These are phyloP conservation scores for Coriaria nepalensis DNA, from an alignment of 306 rosid genomes.

Conservation along the genomic window DNA sequence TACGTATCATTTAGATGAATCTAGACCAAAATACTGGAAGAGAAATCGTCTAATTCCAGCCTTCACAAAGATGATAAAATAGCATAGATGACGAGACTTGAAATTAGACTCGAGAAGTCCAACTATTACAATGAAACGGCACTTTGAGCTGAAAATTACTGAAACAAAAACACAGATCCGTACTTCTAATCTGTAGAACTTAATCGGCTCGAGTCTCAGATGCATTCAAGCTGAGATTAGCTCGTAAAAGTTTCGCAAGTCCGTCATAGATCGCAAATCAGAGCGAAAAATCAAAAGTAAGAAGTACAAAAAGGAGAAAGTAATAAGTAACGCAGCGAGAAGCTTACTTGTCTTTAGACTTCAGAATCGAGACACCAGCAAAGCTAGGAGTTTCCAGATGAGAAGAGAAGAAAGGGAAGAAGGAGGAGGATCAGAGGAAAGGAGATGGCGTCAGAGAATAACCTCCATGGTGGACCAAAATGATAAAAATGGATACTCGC, in stretches of 20 bases:
- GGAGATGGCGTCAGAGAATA: conserved; percentile 13
- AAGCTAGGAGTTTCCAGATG: conserved; percentile 2
- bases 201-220: too few relatives aligned
- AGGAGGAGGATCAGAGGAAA: background rate
- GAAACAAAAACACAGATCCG: too few relatives aligned
- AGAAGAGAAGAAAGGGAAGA: background rate
- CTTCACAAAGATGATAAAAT: too few relatives aligned
- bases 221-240: background rate
- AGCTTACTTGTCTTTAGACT: conserved; percentile 7
- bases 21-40: too few relatives aligned
- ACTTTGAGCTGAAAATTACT: too few relatives aligned
- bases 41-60: too few relatives aligned
- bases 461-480: conserved; percentile 11
- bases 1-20: too few relatives aligned
- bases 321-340: conserved; percentile 30
- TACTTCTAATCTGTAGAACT: too few relatives aligned
- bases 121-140: too few relatives aligned
- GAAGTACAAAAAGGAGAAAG: background rate
- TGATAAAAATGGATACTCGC: background rate
- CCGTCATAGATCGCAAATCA: conserved; percentile 6
- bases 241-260: background rate
- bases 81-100: too few relatives aligned
- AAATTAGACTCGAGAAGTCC: too few relatives aligned
- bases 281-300: background rate
- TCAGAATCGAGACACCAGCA: conserved; percentile 9